phyloP scores from a whole-genome alignment of 1,284 basidiomycete genomes.

The Leccinum subatratum region DNA sequence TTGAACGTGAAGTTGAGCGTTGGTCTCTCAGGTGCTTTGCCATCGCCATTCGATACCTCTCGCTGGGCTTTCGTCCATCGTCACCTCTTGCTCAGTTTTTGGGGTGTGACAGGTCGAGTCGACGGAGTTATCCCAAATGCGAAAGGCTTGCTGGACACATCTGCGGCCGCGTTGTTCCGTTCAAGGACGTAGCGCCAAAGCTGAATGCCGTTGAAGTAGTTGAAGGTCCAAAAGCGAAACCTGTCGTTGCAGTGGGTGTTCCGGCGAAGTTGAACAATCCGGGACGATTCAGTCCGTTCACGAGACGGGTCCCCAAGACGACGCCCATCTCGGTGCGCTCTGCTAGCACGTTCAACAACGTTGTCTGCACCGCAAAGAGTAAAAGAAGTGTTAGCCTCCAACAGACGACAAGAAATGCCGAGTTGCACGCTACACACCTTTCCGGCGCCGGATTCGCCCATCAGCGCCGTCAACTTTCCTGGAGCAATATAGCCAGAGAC shows the following conservation, averaged over 20 bases:
- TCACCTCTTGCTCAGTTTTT: slow-evolving; percentile 52
- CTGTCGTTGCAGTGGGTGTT: no score
- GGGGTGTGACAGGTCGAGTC: slow-evolving; percentile 51
- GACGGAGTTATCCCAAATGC: slow-evolving; percentile 26
- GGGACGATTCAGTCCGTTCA: no score
- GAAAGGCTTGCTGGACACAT: slow-evolving; percentile 33
- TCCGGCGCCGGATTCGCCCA: slow-evolving; percentile 78
- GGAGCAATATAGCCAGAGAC: slow-evolving; percentile 82
- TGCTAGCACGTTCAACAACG: slow-evolving; percentile 79
- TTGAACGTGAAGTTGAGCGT: slow-evolving; percentile 45
- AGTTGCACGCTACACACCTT: slow-evolving; percentile 44
- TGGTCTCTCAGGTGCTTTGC: slow-evolving; percentile 34
- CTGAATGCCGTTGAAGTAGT: slow-evolving; percentile 28
- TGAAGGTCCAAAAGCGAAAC: slow-evolving; percentile 33
- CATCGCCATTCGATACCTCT: slow-evolving; percentile 41
- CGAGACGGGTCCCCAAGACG: slow-evolving; percentile 73
- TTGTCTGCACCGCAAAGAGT: slow-evolving; percentile 48
- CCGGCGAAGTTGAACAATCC: no score
- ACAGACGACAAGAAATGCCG: slow-evolving; percentile 15
- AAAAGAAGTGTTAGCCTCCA: slow-evolving; percentile 17
- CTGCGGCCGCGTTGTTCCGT: slow-evolving; percentile 27
- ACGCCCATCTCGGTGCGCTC: slow-evolving; percentile 76
- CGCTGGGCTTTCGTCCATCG: slow-evolving; percentile 68
- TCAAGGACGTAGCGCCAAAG: slow-evolving; percentile 29
- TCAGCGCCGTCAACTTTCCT: slow-evolving; percentile 72